Conservation (phyloP, 176 grass and related monocot species). For the Carex cristatella region DNA sequence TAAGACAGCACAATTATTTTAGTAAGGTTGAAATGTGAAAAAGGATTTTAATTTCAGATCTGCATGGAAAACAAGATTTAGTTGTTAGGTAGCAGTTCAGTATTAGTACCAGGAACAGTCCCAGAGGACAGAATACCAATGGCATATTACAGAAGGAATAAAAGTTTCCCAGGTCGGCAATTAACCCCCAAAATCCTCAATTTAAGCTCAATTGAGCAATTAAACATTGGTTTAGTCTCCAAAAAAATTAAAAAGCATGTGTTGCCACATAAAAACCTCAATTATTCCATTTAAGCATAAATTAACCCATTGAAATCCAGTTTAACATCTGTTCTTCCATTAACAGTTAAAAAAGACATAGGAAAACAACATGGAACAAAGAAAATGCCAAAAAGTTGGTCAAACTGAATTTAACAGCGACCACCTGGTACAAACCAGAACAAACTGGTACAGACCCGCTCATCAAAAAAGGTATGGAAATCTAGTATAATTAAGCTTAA, state of each 20-base stretch:
- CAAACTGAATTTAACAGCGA: background rate
- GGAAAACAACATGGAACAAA: background rate
- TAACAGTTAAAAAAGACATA: background rate
- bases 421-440: background rate
- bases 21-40: background rate
- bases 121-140: background rate
- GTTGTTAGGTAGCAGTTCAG: background rate
- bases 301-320: background rate
- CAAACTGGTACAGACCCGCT: background rate
- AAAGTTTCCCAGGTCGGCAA: background rate
- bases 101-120: background rate
- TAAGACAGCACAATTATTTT: conserved; percentile 1
- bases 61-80: background rate
- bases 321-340: background rate
- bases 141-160: background rate
- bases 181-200: background rate
- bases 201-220: background rate
- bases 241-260: background rate
- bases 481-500: background rate
- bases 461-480: background rate
- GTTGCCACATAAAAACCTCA: background rate
- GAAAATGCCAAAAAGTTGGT: background rate
- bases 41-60: background rate
- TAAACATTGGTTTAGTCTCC: background rate
- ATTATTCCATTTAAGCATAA: background rate